A percentile compares a stretch with the other conserved stretches of the same genome.
phyloP scores from a whole-genome alignment of 1,284 basidiomycete species.

The Hortiboletus rubellus region DNA sequence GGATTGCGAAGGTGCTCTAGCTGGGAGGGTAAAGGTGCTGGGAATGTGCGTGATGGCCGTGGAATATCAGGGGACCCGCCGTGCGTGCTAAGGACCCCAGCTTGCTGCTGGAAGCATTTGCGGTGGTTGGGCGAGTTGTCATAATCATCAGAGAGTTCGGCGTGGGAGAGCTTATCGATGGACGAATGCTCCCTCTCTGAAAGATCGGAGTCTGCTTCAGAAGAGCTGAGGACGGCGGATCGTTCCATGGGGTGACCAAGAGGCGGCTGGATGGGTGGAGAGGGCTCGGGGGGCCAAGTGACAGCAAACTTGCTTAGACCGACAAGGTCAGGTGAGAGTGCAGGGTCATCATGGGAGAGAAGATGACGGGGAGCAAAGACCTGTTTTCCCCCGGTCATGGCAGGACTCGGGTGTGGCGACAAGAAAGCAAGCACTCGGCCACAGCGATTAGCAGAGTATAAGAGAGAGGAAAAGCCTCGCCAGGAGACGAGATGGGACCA shows the following conservation, averaged over 20 bases:
- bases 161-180: constrained; percentile 33
- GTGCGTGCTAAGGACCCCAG: constrained; percentile 13
- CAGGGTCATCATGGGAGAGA: constrained; percentile 32
- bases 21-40: constrained; percentile 70
- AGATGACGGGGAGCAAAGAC: constrained; percentile 31
- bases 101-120: constrained; percentile 28
- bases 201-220: constrained; percentile 50
- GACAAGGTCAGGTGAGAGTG: constrained; percentile 42
- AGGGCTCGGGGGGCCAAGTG: constrained; percentile 48
- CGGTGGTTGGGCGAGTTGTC: constrained; percentile 28
- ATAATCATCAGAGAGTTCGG: constrained; percentile 37
- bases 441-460: constrained; percentile 12
- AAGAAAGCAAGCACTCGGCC: constrained; percentile 21
- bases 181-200: constrained; percentile 44
- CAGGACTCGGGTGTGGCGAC: constrained; percentile 2
- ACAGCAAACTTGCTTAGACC: constrained; percentile 50
- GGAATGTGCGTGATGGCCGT: constrained; percentile 65
- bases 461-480: constrained; percentile 27
- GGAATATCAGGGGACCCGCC: constrained; percentile 41
- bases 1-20: constrained; percentile 68
- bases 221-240: constrained; percentile 43
- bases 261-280: constrained; percentile 37
- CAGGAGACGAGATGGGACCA: constrained; percentile 26
- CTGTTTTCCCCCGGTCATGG: constrained; percentile 36
- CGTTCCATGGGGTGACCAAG: constrained; percentile 35